phyloP scores from a whole-genome alignment of 768 basidiomycete genomes.

The Russula emetica region DNA sequence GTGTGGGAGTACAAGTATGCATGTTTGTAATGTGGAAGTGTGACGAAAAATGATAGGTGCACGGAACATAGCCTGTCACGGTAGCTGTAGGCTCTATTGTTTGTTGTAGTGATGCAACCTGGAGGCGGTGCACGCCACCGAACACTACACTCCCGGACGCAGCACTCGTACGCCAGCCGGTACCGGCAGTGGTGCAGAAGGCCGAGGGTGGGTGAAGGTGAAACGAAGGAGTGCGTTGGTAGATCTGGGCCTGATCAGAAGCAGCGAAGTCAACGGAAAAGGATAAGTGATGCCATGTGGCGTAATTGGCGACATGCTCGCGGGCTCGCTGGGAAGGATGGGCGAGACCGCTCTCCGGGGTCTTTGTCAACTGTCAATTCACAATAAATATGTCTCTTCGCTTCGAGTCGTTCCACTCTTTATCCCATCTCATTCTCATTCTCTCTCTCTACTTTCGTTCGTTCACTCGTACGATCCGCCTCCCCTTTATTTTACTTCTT shows the following conservation, averaged over 20 bases:
- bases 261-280: slow-evolving; percentile 6
- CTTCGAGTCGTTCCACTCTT: slow-evolving; percentile 20
- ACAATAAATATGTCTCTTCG: slow-evolving; percentile 24
- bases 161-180: not conserved
- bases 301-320: slow-evolving; percentile 19
- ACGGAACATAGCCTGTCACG: not conserved
- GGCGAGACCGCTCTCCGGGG: slow-evolving; percentile 16
- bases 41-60: not conserved
- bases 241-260: not conserved
- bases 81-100: too few species aligned
- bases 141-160: slow-evolving; percentile 20
- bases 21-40: not conserved
- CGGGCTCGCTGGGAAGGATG: too few species aligned
- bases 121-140: slow-evolving; percentile 3
- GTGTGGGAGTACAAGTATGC: too few species aligned
- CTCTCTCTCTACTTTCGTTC: slow-evolving; percentile 7
- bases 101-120: too few species aligned
- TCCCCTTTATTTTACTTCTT: not conserved
- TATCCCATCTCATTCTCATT: slow-evolving; percentile 13
- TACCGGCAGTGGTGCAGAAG: slow-evolving; percentile 10
- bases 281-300: not conserved
- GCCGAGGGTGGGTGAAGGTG: not conserved
- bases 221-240: too few species aligned
- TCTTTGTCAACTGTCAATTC: slow-evolving; percentile 19
- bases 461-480: slow-evolving; percentile 14